phyloP scores from a whole-genome alignment of 2,329 filamentous ascomycete genomes.

The Cladosporium sp. region DNA sequence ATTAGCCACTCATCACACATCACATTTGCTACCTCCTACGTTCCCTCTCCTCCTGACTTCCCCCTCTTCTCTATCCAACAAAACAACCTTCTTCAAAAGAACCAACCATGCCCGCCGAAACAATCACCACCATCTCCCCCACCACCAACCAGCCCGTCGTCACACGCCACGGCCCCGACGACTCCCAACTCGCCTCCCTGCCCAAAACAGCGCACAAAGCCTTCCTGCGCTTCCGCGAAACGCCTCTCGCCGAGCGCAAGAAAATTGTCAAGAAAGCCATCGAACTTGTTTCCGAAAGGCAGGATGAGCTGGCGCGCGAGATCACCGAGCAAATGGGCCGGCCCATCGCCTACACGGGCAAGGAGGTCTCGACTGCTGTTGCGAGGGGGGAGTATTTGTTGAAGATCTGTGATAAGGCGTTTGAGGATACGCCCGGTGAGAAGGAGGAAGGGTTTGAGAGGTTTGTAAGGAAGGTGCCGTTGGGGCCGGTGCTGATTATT shows the following conservation, averaged over 20 bases:
- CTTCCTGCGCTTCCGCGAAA: slow-evolving; percentile 73
- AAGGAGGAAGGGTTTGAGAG: slow-evolving; percentile 83
- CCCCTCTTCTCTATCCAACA: background rate
- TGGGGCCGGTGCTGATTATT: slow-evolving; percentile 82
- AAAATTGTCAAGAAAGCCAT: slow-evolving; percentile 77
- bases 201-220: slow-evolving; percentile 68
- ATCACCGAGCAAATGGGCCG: slow-evolving; percentile 94
- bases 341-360: slow-evolving; percentile 80
- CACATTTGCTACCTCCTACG: no score
- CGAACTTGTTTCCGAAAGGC: slow-evolving; percentile 62
- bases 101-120: slow-evolving; percentile 50
- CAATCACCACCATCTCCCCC: slow-evolving; percentile 78
- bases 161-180: slow-evolving; percentile 69
- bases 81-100: background rate
- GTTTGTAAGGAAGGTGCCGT: slow-evolving; percentile 81
- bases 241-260: slow-evolving; percentile 70
- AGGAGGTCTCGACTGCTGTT: slow-evolving; percentile 80
- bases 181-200: slow-evolving; percentile 66
- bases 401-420: slow-evolving; percentile 72
- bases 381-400: slow-evolving; percentile 82
- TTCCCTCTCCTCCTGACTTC: no score
- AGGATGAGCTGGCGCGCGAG: slow-evolving; percentile 78
- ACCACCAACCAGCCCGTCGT: slow-evolving; percentile 81
- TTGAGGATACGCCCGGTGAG: slow-evolving; percentile 79
- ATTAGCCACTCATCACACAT: no score